Base-by-base conservation (phyloP, 2,329 filamentous ascomycete genomes). In the Microascus cirrosus region DNA sequence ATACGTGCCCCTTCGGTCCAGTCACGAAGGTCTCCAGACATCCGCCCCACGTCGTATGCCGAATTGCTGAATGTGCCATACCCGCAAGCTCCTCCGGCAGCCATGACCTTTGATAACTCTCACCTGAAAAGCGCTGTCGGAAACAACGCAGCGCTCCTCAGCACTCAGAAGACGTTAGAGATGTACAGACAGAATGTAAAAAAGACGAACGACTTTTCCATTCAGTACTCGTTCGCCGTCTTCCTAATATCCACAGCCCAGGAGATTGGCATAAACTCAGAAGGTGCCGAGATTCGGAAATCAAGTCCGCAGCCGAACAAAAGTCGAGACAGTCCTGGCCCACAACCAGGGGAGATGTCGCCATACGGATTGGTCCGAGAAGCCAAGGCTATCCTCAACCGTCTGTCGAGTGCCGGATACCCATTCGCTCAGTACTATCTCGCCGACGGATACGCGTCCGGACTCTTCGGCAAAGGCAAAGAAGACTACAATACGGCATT, bases 361-460 rank as follows among this genome's bases (percentile, higher is more conserved):
- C 85, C 7, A 1, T 77, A 83, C 28, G 85, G 91, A 62, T 76
- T 97, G 60, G 76, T 96, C 53, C 84, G 85, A 39, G 94, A 99
- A 78, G 92, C 94, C 60, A 89, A 90, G 67, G 84, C 86, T 60
- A 96, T 97, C 65, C 75, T 99, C 52, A 90, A 95, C 72, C 87
- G 86, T 61, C 79, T 97, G 56, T 81, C 92, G 20, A 93, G 92
- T 72, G 86, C 85, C 59, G 90, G 90, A 53, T 96, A 96, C 69
- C 94, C 94, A 1, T 97, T 96, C 71, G 94, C 94, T 3, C 94
- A 99, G 70, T 99, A 99, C 74, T 97, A 97, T 70, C 83, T 99
- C 13, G 94, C 85, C 22, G 94, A 99, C 68, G 94, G 94, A 1
- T 96, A 90, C 68, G 90, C 91, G 2, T 96, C 93, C 6, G 94